Evolutionary conservation across 148 eudicot species (phyloP), one percentile per base, ranked within the genome.

Genomic region (Camellia japonica): DNA sequence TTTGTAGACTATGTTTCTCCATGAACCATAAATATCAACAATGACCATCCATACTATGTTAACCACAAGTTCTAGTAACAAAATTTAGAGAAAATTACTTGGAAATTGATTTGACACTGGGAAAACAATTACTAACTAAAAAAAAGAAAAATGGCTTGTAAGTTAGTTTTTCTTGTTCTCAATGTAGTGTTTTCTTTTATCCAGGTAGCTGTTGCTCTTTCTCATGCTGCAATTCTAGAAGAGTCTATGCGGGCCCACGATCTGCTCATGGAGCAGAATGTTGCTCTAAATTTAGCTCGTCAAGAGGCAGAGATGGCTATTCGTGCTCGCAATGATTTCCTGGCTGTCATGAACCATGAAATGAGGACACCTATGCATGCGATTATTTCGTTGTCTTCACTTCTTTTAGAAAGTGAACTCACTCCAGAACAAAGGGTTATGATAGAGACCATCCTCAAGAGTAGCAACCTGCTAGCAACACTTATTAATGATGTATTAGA

Each of bases 301-400:
- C 85, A 84, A 56, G 97, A 91, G 80, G 97, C 97, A 12, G 97
- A 93, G 87, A 82, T 77, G 86, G 97, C 97, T 52, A 87, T 93
- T 68, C 89, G 89, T 79, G 97, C 97, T 79, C 90, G 93, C 47
- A 93, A 93, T 72, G 95, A 93, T 83, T 95, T 93, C 79, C 85
- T 91, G 54, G 91, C 89, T 69, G 98, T 93, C 15, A 93, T 95
- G 98, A 95, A 91, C 81, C 90, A 89, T 81, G 97, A 92, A 83
- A 95, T 93, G 98, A 93, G 97, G 80, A 95, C 90, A 49, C 98
- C 98, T 60, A 93, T 95, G 97, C 97, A 95, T 86, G 95, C 98
- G 44, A 82, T 92, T 49, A 90, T 89, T 58, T 90, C 95, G 2
- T 81, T 91, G 64, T 93, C 93, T 66, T 91, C 97, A 44, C 86